Evolutionary conservation across 352 stramenopile species (phyloP), one percentile per base, ranked within the genome.

Genomic region (Globisporangium acanthophoron): DNA sequence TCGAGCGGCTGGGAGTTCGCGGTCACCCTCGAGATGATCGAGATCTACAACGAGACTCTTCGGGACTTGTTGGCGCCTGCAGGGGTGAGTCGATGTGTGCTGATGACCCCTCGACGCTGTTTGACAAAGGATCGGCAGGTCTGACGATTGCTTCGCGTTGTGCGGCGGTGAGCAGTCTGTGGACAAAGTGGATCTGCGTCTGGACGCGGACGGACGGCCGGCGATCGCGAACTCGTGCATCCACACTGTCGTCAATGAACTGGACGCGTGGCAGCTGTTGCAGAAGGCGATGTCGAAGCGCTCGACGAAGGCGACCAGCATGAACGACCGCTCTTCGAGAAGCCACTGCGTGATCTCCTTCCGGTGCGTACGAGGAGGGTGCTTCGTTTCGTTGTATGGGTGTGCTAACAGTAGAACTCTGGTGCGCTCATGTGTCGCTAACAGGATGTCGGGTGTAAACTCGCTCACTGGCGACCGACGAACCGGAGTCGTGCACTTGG

Each of bases 41-140:
- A 99, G 74, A 97, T 99, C 52, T 99, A 99, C 81, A 99, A 99
- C 59, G 96, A 99, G 69, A 90, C 96, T 15, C 75, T 99, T 37
- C 77, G 88, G 11, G 96, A 99, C 59, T 61, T 99, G 40, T 71
- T 99, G 31, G 73, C 83, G 44, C 61, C 73, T n/a, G 55, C 49
- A 39, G 71, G 72, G 33, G 79, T 88, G 76, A 56, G 77, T 70
- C 5, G 1, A 21, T 7, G 27, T 39, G 46, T 46, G n/a, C 1
- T 35, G 29, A 40, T 37, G 6, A 31, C 21, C 24, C 24, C 24
- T 27, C 24, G 24, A 27, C 24, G 0, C 24, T 48, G n/a, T 20
- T 45, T 37, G 12, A n/a, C 12, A 35, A 31, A 2, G 0, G 20
- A n/a, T 13, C 21, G 11, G 5, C 4, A 13, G 21, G 8, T 4